phyloP scores from a whole-genome alignment of 2,329 filamentous ascomycete species.

The Neofusicoccum cordaticola region DNA sequence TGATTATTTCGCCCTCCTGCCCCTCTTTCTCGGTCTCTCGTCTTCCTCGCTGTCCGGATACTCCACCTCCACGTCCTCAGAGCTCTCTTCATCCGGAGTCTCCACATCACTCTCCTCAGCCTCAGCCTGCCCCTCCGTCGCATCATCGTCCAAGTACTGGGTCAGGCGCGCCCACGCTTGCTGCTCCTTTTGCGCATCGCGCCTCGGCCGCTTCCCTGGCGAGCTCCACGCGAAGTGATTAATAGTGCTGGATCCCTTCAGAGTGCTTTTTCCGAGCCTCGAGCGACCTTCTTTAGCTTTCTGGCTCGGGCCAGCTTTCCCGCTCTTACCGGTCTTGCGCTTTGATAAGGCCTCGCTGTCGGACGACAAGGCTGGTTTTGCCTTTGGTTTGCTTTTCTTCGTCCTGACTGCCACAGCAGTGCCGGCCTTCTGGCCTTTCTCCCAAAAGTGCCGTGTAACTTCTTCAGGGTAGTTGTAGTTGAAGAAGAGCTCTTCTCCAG shows the following conservation, averaged over 20 bases:
- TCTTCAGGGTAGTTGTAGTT: conserved; percentile 56
- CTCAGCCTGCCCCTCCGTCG: conserved; percentile 18
- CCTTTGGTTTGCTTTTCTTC: conserved; percentile 13
- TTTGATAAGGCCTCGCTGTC: background rate
- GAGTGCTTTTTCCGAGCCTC: background rate
- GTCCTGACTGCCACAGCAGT: conserved; percentile 14
- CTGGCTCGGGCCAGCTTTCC: background rate
- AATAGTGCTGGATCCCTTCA: conserved; percentile 6
- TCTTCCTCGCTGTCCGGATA: background rate
- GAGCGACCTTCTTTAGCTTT: background rate
- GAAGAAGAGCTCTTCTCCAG: conserved; percentile 77
- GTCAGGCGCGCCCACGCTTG: conserved; percentile 22
- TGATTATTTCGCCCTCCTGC: background rate
- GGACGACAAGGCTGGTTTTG: background rate
- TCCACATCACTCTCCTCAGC: conserved; percentile 22
- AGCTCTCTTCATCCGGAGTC: conserved; percentile 13
- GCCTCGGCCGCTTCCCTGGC: conserved; percentile 20
- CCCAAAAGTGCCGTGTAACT: conserved; percentile 8
- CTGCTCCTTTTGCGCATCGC: conserved; percentile 25
- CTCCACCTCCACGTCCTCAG: background rate
- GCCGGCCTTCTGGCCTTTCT: background rate
- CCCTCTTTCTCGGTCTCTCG: conserved; percentile 10
- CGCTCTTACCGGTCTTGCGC: background rate
- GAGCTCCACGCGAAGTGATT: conserved; percentile 4
- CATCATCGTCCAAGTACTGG: conserved; percentile 15